Conservation (phyloP, 768 basidiomycete genomes). For the Suillus sp. region DNA sequence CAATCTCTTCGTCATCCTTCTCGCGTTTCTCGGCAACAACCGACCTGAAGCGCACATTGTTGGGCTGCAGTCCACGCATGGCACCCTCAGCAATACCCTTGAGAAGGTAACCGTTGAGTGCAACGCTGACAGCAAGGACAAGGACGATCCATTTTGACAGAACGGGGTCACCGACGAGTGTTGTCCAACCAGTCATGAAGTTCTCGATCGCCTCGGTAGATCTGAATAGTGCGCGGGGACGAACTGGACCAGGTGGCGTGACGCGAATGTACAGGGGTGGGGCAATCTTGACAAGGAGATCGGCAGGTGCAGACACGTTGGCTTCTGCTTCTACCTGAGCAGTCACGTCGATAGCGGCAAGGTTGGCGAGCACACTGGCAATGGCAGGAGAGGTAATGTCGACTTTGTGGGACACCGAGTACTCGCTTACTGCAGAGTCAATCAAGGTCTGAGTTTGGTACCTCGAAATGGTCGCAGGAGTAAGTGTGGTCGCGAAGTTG, state of each 20-base stretch:
- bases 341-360: constrained; percentile 42
- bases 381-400: constrained; percentile 70
- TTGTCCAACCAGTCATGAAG: constrained; percentile 90
- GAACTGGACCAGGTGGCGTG: constrained; percentile 35
- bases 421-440: constrained; percentile 18
- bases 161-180: constrained; percentile 91
- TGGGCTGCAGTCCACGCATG: constrained; percentile 34
- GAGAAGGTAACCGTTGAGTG: constrained; percentile 90
- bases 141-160: constrained; percentile 95
- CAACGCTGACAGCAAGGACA: constrained; percentile 80
- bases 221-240: constrained; percentile 34
- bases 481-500: constrained; percentile 91
- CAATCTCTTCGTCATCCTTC: constrained; percentile 25
- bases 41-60: constrained; percentile 32
- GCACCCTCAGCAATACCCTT: constrained; percentile 76
- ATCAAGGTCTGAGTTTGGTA: constrained; percentile 34
- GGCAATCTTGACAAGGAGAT: constrained; percentile 61
- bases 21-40: constrained; percentile 24
- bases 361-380: constrained; percentile 54
- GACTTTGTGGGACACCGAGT: constrained; percentile 49
- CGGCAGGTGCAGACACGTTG: constrained; percentile 28
- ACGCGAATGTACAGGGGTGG: constrained; percentile 62
- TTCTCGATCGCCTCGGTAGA: constrained; percentile 67
- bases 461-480: constrained; percentile 57
- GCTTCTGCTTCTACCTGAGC: constrained; percentile 8